A percentile compares a stretch with the other conserved stretches of the same genome.
Conservation (phyloP, 768 basidiomycete genomes). For the Mycena alexandri region DNA sequence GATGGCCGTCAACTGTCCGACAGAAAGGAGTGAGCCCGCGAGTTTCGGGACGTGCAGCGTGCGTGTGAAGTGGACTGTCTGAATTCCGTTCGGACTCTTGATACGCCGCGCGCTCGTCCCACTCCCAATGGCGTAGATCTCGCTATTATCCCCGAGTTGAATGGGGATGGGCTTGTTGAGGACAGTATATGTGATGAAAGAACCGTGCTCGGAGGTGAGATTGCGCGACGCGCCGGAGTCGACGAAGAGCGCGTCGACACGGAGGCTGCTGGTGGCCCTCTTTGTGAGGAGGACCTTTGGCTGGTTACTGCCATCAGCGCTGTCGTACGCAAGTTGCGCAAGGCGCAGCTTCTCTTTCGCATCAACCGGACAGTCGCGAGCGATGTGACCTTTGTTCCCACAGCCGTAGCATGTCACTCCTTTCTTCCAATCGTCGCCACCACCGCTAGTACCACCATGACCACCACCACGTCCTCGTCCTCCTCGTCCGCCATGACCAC, state of each 20-base stretch:
- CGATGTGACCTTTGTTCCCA: background rate
- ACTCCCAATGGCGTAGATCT: background rate
- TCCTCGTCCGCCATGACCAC: too few species aligned
- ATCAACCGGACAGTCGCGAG: background rate
- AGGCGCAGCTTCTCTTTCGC: background rate
- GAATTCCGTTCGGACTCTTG: background rate
- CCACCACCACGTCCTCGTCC: too few species aligned
- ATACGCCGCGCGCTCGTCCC: background rate
- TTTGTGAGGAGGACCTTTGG: background rate
- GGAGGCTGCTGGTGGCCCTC: background rate
- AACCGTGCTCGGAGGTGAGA: too few species aligned
- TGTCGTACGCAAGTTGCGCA: background rate
- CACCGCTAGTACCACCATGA: background rate
- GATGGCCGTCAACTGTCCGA: background rate
- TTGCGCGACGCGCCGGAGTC: background rate
- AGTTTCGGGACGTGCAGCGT: background rate
- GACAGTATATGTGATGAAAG: background rate
- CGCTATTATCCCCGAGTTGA: conserved; percentile 2
- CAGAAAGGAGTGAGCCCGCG: background rate
- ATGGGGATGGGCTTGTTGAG: background rate
- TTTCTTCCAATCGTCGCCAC: background rate
- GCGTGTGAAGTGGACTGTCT: background rate
- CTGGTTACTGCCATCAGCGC: background rate
- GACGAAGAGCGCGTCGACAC: background rate
- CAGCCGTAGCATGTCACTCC: background rate